Base-by-base conservation (phyloP, 257 asterid genomes). In the Lycium ferocissimum region DNA sequence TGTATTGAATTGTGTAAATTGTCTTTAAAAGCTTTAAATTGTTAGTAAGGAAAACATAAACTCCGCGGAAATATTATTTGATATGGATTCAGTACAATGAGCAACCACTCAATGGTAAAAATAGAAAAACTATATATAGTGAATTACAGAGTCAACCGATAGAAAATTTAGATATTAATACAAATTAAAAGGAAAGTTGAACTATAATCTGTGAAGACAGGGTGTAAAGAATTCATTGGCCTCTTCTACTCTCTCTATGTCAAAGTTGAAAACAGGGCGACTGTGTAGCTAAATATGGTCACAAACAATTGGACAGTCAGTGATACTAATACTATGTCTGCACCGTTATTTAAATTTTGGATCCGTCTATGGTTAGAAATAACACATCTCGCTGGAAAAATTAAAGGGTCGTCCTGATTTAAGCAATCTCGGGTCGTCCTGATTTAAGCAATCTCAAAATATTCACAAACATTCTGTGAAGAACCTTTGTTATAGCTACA, bases 381-480 rank as follows among this genome's bases (percentile, higher is more conserved):
- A 49, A 76, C 2, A 0, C 63, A 26, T 26, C 15, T 76, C 47
- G 81, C 81, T 51, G 0, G 82, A 51, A 76, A 22, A 13, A 22
- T 1, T 26, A 13, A 26, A 26, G 22, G 65, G 49, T 76, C 5
- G 2, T 26, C 59, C 2, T 12, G 3, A 11, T 59, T 89, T 88
- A 94, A 80, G 89, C 80, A 3, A 94, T 51, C 59, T 95, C 97
- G 22, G 65, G 49, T 76, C 5, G 2, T 26, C 59, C 2, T 12
- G 3, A 11, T 59, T 89, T 88, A 94, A 80, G 89, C 80, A 3
- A 94, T 51, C 59, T 95, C 97, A 81, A 95, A 95, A 85, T 94
- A 95, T 81, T 95, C 98, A 1, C 91, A 91, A 14, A 88, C 88
- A 85, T 86, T 90, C 6, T 78, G 86, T 13, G 89, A 45, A 11